Conservation (phyloP, 2,329 filamentous ascomycete species). For the Nemania diffusa region DNA sequence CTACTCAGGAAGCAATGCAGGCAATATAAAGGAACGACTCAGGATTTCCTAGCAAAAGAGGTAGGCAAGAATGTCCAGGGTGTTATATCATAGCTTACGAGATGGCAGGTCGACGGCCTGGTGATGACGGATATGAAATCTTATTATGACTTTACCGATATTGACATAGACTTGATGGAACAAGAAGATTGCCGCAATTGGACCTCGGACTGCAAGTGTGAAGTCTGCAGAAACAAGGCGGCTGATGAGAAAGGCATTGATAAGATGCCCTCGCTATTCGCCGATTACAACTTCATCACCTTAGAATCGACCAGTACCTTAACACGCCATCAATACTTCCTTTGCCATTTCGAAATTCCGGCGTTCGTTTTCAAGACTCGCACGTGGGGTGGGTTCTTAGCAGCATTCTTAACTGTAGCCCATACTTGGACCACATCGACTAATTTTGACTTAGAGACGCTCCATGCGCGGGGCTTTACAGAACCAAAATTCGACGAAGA, state of each 20-base stretch:
- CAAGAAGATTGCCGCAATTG: constrained; percentile 24
- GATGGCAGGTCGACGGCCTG: constrained; percentile 31
- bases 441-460: constrained; percentile 30
- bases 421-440: background rate
- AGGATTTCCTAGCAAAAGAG: constrained; percentile 37
- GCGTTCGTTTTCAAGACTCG: constrained; percentile 40
- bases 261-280: constrained; percentile 13
- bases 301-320: background rate
- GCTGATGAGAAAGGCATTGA: background rate
- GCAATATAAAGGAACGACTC: constrained; percentile 32
- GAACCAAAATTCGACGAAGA: constrained; percentile 44
- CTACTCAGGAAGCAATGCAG: constrained; percentile 34
- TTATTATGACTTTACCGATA: background rate
- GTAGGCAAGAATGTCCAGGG: constrained; percentile 13
- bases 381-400: constrained; percentile 38
- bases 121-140: constrained; percentile 37
- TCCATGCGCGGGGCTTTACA: constrained; percentile 42
- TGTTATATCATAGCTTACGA: constrained; percentile 6
- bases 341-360: constrained; percentile 28
- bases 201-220: constrained; percentile 27
- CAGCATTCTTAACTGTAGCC: too few relatives aligned
- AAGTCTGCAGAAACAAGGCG: constrained; percentile 13
- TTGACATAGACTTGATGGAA: background rate
- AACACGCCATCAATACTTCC: constrained; percentile 34
- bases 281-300: constrained; percentile 28